Evolutionary conservation across 2,329 filamentous ascomycete genomes (phyloP), one percentile per base, ranked within the genome.

Genomic region (Cyphellophora europaea): DNA sequence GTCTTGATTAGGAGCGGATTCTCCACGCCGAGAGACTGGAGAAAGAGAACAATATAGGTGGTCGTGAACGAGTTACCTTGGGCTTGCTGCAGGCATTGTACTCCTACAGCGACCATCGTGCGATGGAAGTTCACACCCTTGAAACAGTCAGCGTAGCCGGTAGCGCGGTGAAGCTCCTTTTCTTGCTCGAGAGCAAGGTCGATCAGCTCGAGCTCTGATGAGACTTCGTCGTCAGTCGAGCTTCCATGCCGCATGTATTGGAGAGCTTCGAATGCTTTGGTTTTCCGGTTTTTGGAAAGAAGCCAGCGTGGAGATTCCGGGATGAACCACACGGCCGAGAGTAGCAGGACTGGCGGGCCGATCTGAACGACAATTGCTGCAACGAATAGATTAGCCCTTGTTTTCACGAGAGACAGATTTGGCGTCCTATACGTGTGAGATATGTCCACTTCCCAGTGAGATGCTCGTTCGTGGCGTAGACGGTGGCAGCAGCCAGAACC

Each of bases 241-340:
- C 19, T 35, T 15, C 33, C 33, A 16, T 27, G 12, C 11, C 33
- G 33, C 12, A 35, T 13, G 13, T 27, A 35, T n/a, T 11, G 11
- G 11, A 40, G 15, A 4, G 19, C 28, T n/a, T 38, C 8, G 8
- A 4, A 11, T 12, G 38, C 38, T 12, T 23, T 14, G n/a, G 33
- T 29, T 11, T 10, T 15, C 16, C 30, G 15, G n/a, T 27, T 27
- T 11, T 29, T 27, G 2, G 12, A 21, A 19, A 57, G 42, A 10
- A 58, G 42, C 29, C 53, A 53, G 8, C 55, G 51, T 11, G 55
- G 55, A 3, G 55, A 54, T 34, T 58, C 55, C 5, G 53, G 52
- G 10, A 58, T 42, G 25, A 53, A 57, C 32, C 53, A 39, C 3
- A 50, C 21, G 19, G 11, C n/a, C n/a, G n/a, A n/a, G n/a, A n/a